phyloP scores from a whole-genome alignment of 2,329 filamentous ascomycete species.

The Lachnellula willkommii region DNA sequence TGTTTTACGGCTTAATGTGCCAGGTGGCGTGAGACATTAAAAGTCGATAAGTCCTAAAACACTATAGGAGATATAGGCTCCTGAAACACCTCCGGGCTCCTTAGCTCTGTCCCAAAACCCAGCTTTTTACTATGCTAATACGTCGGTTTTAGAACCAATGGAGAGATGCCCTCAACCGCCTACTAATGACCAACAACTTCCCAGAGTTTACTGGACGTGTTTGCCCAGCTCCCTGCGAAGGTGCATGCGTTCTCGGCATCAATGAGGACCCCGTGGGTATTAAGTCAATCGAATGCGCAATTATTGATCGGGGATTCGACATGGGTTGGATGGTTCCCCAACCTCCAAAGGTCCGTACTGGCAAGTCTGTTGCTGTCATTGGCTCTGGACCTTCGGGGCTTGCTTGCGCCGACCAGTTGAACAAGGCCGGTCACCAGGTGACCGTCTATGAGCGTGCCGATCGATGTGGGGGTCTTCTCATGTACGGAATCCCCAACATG shows the following conservation, averaged over 20 bases:
- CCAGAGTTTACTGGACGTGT: slow-evolving; percentile 97
- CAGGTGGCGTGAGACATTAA: too few species aligned
- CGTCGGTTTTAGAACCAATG: slow-evolving; percentile 53
- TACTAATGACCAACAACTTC: slow-evolving; percentile 98
- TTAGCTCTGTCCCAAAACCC: too few species aligned
- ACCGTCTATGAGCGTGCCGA: slow-evolving; percentile 93
- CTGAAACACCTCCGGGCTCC: too few species aligned
- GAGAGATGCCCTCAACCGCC: slow-evolving; percentile 83
- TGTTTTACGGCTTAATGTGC: too few species aligned
- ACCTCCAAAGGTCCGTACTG: slow-evolving; percentile 72
- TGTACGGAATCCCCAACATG: slow-evolving; percentile 99
- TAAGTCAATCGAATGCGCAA: slow-evolving; percentile 97
- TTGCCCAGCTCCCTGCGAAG: slow-evolving; percentile 93
- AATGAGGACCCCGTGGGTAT: slow-evolving; percentile 96
- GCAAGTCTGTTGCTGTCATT: slow-evolving; percentile 83
- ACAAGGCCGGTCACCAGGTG: slow-evolving; percentile 81
- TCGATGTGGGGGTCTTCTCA: slow-evolving; percentile 82
- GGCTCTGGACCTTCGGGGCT: slow-evolving; percentile 90
- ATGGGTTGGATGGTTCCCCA: slow-evolving; percentile 95
- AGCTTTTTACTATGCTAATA: too few species aligned
- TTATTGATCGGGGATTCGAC: slow-evolving; percentile 95
- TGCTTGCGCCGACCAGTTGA: slow-evolving; percentile 86
- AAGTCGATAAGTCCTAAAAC: too few species aligned
- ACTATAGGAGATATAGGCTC: too few species aligned
- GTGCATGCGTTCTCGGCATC: slow-evolving; percentile 91